phyloP scores from a whole-genome alignment of 1,139 yeast genomes.

The Saccharomyces hybrid region DNA sequence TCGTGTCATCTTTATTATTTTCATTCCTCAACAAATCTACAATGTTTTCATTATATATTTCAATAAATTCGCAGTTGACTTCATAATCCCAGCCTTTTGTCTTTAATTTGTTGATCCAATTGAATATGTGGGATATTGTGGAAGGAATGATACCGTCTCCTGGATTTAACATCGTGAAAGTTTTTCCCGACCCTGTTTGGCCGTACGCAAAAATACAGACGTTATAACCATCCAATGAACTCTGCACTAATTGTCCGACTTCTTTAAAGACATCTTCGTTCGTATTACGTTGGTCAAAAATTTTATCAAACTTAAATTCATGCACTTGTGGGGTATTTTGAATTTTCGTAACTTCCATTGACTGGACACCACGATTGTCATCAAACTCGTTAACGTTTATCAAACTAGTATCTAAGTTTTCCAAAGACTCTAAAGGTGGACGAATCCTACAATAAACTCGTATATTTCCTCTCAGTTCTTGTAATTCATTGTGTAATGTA shows the following conservation, averaged over 20 bases:
- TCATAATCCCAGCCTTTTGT: slow-evolving; percentile 60
- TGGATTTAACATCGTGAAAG: slow-evolving; percentile 76
- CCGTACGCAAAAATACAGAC: slow-evolving; percentile 97
- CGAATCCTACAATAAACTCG: slow-evolving; percentile 84
- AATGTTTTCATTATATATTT: slow-evolving; percentile 79
- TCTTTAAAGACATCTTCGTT: slow-evolving; percentile 73
- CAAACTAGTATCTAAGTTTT: slow-evolving; percentile 31
- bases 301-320: slow-evolving; percentile 66
- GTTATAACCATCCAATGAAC: slow-evolving; percentile 83
- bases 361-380: slow-evolving; percentile 42
- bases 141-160: slow-evolving; percentile 76
- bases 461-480: slow-evolving; percentile 86
- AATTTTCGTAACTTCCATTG: slow-evolving; percentile 25
- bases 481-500: slow-evolving; percentile 62
- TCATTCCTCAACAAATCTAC: slow-evolving; percentile 50
- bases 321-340: slow-evolving; percentile 27
- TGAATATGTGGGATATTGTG: slow-evolving; percentile 67
- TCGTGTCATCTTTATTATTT: slow-evolving; percentile 24
- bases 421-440: slow-evolving; percentile 39
- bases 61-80: slow-evolving; percentile 72
- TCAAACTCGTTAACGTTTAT: slow-evolving; percentile 44
- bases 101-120: slow-evolving; percentile 44
- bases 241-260: slow-evolving; percentile 78
- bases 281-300: slow-evolving; percentile 49
- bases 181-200: slow-evolving; percentile 96